These are phyloP conservation scores for Tolypocladium pustulatum DNA, from an alignment of 2,329 filamentous ascomycete species.

Conservation along the genomic window DNA sequence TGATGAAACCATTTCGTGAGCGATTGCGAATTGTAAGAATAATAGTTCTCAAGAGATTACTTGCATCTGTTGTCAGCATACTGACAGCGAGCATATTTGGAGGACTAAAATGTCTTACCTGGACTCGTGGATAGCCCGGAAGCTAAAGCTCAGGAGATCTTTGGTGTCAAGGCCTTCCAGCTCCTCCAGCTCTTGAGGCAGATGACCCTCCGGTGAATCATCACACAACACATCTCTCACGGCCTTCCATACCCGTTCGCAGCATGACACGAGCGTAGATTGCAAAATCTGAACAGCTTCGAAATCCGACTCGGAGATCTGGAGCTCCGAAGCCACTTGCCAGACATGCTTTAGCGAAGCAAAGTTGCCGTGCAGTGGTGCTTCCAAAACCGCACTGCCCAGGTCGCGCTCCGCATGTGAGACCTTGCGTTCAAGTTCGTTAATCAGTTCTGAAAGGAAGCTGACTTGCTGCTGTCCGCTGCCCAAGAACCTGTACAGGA, in stretches of 20 bases:
- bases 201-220: slow-evolving; percentile 85
- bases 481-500: slow-evolving; percentile 51
- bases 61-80: slow-evolving; percentile 19
- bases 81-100: not conserved
- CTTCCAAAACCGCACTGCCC: slow-evolving; percentile 52
- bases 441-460: slow-evolving; percentile 48
- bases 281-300: slow-evolving; percentile 32
- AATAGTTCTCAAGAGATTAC: slow-evolving; percentile 59
- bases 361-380: slow-evolving; percentile 60
- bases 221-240: slow-evolving; percentile 77
- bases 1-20: slow-evolving; percentile 30
- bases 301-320: slow-evolving; percentile 26
- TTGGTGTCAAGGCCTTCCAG: slow-evolving; percentile 68
- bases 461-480: slow-evolving; percentile 29
- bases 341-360: slow-evolving; percentile 52
- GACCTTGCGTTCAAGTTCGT: slow-evolving; percentile 55
- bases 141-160: slow-evolving; percentile 87
- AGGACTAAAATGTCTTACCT: slow-evolving; percentile 44
- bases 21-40: slow-evolving; percentile 42
- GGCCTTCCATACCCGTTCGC: slow-evolving; percentile 62
- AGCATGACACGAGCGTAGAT: slow-evolving; percentile 45
- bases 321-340: slow-evolving; percentile 34
- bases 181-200: slow-evolving; percentile 66
- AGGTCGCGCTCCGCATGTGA: slow-evolving; percentile 53
- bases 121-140: slow-evolving; percentile 88